Conservation (phyloP, 2,329 filamentous ascomycete genomes). For the Colletotrichum paranaense region DNA sequence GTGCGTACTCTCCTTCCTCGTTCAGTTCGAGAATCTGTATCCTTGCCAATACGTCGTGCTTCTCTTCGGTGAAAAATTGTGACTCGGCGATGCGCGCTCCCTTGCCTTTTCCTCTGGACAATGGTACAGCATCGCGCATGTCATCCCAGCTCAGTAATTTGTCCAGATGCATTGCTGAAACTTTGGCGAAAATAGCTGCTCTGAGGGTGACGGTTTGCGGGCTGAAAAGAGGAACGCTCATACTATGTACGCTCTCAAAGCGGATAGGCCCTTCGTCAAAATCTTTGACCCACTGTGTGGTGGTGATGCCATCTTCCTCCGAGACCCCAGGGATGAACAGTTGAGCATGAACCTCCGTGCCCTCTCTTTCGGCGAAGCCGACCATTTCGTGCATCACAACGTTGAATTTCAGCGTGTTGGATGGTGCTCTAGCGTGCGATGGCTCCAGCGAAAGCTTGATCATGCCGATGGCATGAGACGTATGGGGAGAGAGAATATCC, state of each 20-base stretch:
- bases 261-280: slow-evolving; percentile 94
- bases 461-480: slow-evolving; percentile 89
- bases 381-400: slow-evolving; percentile 97
- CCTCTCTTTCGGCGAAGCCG: slow-evolving; percentile 95
- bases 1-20: slow-evolving; percentile 89
- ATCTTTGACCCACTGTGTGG: slow-evolving; percentile 91
- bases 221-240: slow-evolving; percentile 88
- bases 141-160: slow-evolving; percentile 99
- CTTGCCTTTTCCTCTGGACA: slow-evolving; percentile 68
- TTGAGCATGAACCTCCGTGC: slow-evolving; percentile 94
- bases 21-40: slow-evolving; percentile 92
- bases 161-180: slow-evolving; percentile 93
- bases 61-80: slow-evolving; percentile 93
- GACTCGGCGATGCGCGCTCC: slow-evolving; percentile 80
- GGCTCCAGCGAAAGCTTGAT: slow-evolving; percentile 92
- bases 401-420: slow-evolving; percentile 95
- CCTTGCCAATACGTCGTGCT: slow-evolving; percentile 90
- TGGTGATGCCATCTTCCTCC: slow-evolving; percentile 91
- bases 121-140: slow-evolving; percentile 83
- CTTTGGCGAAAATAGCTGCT: slow-evolving; percentile 90
- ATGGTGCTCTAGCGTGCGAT: slow-evolving; percentile 90
- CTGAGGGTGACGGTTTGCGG: slow-evolving; percentile 80
- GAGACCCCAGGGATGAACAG: slow-evolving; percentile 94
- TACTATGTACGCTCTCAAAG: slow-evolving; percentile 98
- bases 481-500: slow-evolving; percentile 93